Base-by-base conservation (phyloP, 352 stramenopile species). In the Phytopythium boreale region DNA sequence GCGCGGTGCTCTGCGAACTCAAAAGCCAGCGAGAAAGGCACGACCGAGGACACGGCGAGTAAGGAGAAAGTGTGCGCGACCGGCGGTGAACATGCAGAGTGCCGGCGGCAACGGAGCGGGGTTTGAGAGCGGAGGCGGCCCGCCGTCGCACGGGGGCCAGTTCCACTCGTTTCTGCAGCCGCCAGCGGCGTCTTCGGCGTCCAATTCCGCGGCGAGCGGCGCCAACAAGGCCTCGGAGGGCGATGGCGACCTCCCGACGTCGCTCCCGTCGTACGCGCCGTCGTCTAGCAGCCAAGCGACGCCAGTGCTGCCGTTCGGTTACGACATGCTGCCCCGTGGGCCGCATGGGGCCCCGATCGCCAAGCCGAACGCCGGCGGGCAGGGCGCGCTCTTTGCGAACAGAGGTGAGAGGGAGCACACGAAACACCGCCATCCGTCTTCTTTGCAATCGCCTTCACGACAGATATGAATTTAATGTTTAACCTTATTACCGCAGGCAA, bases 231-330 rank as follows among this genome's bases (percentile, higher is more conserved):
- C 43, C 31, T 17, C 60, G 34, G 68, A 71, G 29, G 67, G 64
- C 44, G 81, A 89, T 29, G 75, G 76, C 56, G 84, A 91, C 63
- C 69, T 93, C 52, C 84, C 84, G 20, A 85, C 71, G 17, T 89
- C 84, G n/a, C 65, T 93, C 62, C 84, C 84, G 46, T 91, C 84
- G 22, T 93, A 93, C 63, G 80, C 88, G 59, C 83, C 83, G 39
- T 58, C 75, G 36, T 64, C 68, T 65, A 63, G 10, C 64, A 69
- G 53, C 24, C 67, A 20, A 37, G 49, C 31, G 59, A 59, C 19
- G 29, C 56, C 8, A 15, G 49, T 50, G 14, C 50, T 77, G 29
- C 65, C 69, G 17, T 84, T 74, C 58, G 63, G 67, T 12, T 83
- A 80, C 61, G 77, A 71, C 27, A 61, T 77, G 39, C 53, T 78